Evolutionary conservation across 164 flowering plant species (phyloP).

Genomic region (Buxus sempervirens): DNA sequence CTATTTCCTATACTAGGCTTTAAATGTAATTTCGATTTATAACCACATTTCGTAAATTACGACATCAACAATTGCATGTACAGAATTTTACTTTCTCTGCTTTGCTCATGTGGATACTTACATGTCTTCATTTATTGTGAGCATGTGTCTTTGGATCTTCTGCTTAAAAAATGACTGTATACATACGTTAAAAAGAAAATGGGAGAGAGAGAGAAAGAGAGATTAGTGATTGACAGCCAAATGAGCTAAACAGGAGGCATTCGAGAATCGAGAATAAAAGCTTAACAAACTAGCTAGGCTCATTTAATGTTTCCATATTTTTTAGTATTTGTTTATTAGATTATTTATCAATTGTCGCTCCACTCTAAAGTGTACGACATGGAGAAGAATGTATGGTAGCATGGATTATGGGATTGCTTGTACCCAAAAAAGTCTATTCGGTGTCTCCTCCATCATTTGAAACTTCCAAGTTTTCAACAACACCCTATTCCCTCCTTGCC

Average conservation of each 20-base stretch:
- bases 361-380: constrained; percentile 14
- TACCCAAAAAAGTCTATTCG: constrained; percentile 5
- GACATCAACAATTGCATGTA: too few species aligned
- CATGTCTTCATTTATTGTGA: too few species aligned
- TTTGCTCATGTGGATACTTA: too few species aligned
- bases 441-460: constrained; percentile 17
- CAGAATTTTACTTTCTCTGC: too few species aligned
- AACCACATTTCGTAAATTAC: too few species aligned
- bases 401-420: constrained; percentile 26
- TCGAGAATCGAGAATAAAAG: constrained; percentile 38
- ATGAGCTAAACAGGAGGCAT: constrained; percentile 8
- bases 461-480: constrained; percentile 14
- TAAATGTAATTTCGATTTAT: too few species aligned
- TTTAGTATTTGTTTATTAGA: constrained; percentile 1
- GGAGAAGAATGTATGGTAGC: constrained; percentile 23
- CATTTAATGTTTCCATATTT: background rate
- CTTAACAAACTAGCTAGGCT: constrained; percentile 1
- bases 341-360: background rate
- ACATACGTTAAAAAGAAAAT: too few species aligned
- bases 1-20: too few species aligned
- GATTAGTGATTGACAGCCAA: constrained; percentile 4
- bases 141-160: too few species aligned
- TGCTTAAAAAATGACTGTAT: too few species aligned
- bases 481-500: background rate
- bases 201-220: too few species aligned